Conservation (phyloP, 192 early-diverging fungal species). For the Backusella sp. region DNA sequence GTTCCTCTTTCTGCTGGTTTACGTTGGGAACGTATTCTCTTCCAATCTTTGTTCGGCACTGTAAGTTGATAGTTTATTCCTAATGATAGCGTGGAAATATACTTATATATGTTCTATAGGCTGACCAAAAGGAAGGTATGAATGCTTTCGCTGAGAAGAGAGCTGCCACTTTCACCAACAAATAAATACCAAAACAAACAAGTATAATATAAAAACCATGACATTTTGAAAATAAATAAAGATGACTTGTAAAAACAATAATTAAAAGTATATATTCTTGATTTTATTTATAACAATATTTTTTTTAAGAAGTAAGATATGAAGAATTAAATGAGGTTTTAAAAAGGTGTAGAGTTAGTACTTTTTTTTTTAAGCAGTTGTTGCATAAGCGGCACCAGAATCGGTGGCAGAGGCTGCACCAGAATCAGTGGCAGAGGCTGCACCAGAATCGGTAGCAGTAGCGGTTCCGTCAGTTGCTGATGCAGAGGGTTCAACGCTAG, state of each 20-base stretch:
- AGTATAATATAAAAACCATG: neutral
- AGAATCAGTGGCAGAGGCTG: neutral
- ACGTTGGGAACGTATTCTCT: conserved; percentile 90
- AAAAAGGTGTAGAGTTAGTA: neutral
- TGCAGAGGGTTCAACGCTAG: neutral
- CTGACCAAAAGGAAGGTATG: conserved; percentile 98
- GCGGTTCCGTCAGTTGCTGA: neutral
- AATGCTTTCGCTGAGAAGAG: conserved; percentile 92
- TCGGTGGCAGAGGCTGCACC: neutral
- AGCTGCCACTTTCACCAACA: conserved; percentile 80
- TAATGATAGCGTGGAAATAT: neutral
- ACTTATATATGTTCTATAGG: conserved; percentile 25
- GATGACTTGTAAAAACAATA: neutral
- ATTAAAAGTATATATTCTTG: neutral
- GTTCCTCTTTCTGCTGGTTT: conserved; percentile 80
- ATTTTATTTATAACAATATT: neutral
- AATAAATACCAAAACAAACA: conserved; percentile 47
- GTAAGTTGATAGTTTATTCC: conserved; percentile 37
- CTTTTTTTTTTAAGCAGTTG: neutral
- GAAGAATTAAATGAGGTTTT: neutral
- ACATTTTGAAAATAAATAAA: conserved; percentile 3
- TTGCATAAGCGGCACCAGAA: too few species aligned
- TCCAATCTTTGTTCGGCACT: conserved; percentile 90
- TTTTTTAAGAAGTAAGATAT: neutral
- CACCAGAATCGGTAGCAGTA: neutral